Percentiles rank a stretch among this genome's conserved stretches.
phyloP scores from a whole-genome alignment of 2,329 filamentous ascomycete species.

The Stagonosporopsis chrysanthemi region DNA sequence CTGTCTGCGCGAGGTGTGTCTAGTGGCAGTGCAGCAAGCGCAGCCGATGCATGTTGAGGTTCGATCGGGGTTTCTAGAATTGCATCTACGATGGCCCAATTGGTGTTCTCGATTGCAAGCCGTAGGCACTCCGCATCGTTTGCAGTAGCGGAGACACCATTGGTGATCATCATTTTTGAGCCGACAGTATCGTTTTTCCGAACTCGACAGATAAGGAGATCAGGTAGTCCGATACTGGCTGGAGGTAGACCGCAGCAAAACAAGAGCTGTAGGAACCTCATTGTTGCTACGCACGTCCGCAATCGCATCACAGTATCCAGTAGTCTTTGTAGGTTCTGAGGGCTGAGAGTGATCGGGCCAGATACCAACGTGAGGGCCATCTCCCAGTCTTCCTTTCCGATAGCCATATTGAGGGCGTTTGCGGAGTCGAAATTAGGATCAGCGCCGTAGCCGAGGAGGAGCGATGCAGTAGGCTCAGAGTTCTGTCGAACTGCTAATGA shows the following conservation, averaged over 20 bases:
- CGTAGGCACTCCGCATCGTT: slow-evolving; percentile 44
- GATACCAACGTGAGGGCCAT: slow-evolving; percentile 39
- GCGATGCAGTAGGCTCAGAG: slow-evolving; percentile 37
- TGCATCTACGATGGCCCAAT: slow-evolving; percentile 39
- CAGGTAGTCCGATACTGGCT: slow-evolving; percentile 34
- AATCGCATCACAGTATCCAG: slow-evolving; percentile 42
- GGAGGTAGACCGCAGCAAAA: slow-evolving; percentile 46
- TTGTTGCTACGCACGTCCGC: slow-evolving; percentile 36
- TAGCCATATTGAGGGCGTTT: slow-evolving; percentile 42
- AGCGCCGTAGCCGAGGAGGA: slow-evolving; percentile 45
- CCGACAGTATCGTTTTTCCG: slow-evolving; percentile 39
- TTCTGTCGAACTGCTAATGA: slow-evolving; percentile 42
- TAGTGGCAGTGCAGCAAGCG: slow-evolving; percentile 32
- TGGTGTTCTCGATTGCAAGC: slow-evolving; percentile 36
- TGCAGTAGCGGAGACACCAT: slow-evolving; percentile 34
- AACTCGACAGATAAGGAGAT: slow-evolving; percentile 39
- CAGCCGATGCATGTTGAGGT: slow-evolving; percentile 38
- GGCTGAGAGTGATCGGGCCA: slow-evolving; percentile 34
- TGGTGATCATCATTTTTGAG: slow-evolving; percentile 41
- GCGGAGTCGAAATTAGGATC: slow-evolving; percentile 47
- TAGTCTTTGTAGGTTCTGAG: slow-evolving; percentile 36
- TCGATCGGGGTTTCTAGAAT: slow-evolving; percentile 38
- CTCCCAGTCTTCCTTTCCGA: slow-evolving; percentile 41
- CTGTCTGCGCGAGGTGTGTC: slow-evolving; percentile 33
- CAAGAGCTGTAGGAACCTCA: slow-evolving; percentile 42